Percentiles rank a stretch among this genome's conserved stretches.
Conservation (phyloP, 192 early-diverging fungal genomes). For the Pecoramyces ruminantium region DNA sequence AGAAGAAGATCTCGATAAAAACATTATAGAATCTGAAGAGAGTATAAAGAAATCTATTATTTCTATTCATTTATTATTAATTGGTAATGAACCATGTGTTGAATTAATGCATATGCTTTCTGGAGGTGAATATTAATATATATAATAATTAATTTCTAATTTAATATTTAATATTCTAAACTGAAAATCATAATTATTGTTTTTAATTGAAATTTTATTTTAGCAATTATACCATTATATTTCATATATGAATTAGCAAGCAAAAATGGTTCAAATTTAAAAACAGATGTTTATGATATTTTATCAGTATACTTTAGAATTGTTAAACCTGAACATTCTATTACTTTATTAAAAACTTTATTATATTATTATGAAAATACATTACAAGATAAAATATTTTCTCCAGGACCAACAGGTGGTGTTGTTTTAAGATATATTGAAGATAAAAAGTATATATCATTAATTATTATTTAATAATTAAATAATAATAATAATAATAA, state of each 20-base stretch:
- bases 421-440: conserved; percentile 5
- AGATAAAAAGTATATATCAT: background rate
- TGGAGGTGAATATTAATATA: background rate
- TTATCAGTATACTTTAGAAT: conserved; percentile 7
- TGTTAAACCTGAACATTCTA: conserved; percentile 6
- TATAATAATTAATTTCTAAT: no score
- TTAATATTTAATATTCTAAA: no score
- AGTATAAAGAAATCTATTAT: conserved; percentile 21
- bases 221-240: conserved; percentile 16
- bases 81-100: conserved; percentile 39
- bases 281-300: conserved; percentile 2
- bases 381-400: background rate
- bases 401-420: background rate
- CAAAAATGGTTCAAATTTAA: background rate
- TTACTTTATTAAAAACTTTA: background rate
- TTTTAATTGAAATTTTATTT: conserved; percentile 15
- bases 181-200: conserved; percentile 22
- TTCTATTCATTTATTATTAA: conserved; percentile 30
- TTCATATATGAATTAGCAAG: conserved; percentile 8
- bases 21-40: conserved; percentile 17
- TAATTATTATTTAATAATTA: no score
- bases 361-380: background rate
- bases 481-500: background rate
- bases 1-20: background rate
- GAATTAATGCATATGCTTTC: conserved; percentile 20